Evolutionary conservation across 192 early-diverging fungal genomes (phyloP).

Genomic region (Coemansia sp.): DNA sequence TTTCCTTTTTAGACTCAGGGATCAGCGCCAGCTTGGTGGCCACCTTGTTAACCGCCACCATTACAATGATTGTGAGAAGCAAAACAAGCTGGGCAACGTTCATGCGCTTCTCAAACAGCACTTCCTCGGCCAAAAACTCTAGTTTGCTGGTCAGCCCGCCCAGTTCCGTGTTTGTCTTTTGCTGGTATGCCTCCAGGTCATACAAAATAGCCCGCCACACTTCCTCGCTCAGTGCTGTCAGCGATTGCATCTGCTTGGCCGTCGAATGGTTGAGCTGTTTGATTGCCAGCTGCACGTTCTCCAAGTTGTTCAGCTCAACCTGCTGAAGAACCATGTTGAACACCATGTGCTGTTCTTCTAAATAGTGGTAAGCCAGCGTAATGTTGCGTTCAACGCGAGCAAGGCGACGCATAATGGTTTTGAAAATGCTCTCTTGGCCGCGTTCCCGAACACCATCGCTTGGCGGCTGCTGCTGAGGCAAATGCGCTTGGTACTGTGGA

Average conservation of each 20-base stretch:
- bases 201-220: constrained; percentile 52
- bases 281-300: constrained; percentile 61
- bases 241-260: constrained; percentile 57
- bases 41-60: constrained; percentile 48
- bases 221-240: constrained; percentile 55
- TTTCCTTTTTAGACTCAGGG: constrained; percentile 52
- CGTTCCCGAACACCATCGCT: constrained; percentile 11
- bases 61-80: constrained; percentile 37
- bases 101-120: constrained; percentile 56
- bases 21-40: constrained; percentile 45
- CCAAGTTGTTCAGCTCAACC: constrained; percentile 58
- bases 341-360: constrained; percentile 73
- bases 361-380: constrained; percentile 65
- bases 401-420: constrained; percentile 85
- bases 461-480: constrained; percentile 10
- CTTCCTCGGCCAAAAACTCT: constrained; percentile 47
- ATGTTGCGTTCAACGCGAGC: constrained; percentile 74
- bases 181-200: constrained; percentile 51
- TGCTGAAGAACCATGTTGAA: constrained; percentile 61
- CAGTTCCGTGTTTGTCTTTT: constrained; percentile 36
- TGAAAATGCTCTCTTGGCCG: constrained; percentile 82
- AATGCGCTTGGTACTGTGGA: no score
- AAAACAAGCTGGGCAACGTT: constrained; percentile 50
- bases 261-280: constrained; percentile 65
- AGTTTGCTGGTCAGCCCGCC: constrained; percentile 27